Conservation (phyloP, 345 rosid genomes). For the Citrus trifoliata region DNA sequence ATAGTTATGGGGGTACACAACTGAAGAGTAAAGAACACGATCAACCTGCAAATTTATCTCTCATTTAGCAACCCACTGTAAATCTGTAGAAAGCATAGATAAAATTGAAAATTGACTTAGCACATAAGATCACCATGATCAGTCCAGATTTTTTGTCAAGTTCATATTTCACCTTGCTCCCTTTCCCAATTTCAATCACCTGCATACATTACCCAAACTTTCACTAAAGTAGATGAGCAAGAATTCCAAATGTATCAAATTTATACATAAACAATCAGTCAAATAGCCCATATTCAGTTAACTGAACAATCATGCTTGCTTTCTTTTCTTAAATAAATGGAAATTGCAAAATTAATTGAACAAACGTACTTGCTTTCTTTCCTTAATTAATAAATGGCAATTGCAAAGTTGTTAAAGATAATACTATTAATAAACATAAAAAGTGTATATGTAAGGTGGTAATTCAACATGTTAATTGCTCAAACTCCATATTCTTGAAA, state of each 20-base stretch:
- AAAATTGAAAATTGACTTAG: conserved; percentile 7
- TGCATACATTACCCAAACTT: conserved; percentile 23
- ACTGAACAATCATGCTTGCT: not conserved
- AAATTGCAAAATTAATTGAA: not conserved
- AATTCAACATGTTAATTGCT: not conserved
- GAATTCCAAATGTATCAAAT: not conserved
- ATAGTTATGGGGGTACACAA: conserved; percentile 98
- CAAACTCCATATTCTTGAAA: not conserved
- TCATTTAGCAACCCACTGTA: conserved; percentile 16
- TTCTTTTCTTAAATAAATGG: not conserved
- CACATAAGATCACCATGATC: conserved; percentile 62
- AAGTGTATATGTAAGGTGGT: not conserved
- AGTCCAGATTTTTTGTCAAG: conserved; percentile 94
- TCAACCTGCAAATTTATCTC: conserved; percentile 60
- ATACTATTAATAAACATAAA: not conserved
- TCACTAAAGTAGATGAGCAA: not conserved
- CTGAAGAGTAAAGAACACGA: conserved; percentile 89
- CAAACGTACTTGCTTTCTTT: not conserved
- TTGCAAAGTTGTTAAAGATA: not conserved
- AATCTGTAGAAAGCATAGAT: not conserved
- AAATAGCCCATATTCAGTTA: not conserved
- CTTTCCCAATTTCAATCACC: conserved; percentile 95
- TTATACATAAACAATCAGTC: not conserved
- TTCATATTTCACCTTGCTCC: conserved; percentile 98
- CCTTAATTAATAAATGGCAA: not conserved